These are phyloP conservation scores for Candida chilensis DNA, from an alignment of 805 yeast species.

Conservation along the genomic window DNA sequence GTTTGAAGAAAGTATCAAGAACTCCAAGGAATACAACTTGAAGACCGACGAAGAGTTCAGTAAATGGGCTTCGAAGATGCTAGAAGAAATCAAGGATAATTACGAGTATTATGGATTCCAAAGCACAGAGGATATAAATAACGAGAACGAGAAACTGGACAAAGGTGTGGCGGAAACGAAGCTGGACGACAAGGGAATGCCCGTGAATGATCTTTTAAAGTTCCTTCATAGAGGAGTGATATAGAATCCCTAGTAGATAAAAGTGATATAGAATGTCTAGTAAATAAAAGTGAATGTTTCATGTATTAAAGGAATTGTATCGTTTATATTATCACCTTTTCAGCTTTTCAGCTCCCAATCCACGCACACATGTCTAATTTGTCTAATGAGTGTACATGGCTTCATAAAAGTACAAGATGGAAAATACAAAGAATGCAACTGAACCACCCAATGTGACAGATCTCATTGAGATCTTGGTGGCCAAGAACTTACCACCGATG, in stretches of 20 bases:
- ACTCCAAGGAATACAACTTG: conserved; percentile 13
- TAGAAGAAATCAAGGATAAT: conserved; percentile 42
- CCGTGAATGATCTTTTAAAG: too few species aligned
- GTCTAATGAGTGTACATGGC: too few species aligned
- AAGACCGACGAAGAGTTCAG: conserved; percentile 53
- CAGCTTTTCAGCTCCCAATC: too few species aligned
- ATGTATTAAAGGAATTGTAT: too few species aligned
- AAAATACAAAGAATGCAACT: conserved; percentile 73
- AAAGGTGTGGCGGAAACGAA: neutral
- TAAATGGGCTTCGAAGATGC: conserved; percentile 55
- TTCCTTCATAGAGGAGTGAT: too few species aligned
- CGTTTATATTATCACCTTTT: too few species aligned
- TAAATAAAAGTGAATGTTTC: too few species aligned
- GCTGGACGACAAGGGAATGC: neutral
- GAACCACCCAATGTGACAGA: conserved; percentile 91
- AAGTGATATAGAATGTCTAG: too few species aligned
- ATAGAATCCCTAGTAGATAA: too few species aligned
- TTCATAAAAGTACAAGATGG: conserved; percentile 70
- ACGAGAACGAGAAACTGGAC: conserved; percentile 7
- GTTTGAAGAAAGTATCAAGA: conserved; percentile 43
- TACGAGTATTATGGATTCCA: conserved; percentile 56
- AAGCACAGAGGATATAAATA: conserved; percentile 37
- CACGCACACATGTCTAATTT: too few species aligned
- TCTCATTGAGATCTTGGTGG: conserved; percentile 84
- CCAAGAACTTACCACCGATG: conserved; percentile 83